A percentile compares a stretch with the other conserved stretches of the same genome.
phyloP scores from a whole-genome alignment of 495 filamentous ascomycete genomes.

The Neurospora sublineolata region DNA sequence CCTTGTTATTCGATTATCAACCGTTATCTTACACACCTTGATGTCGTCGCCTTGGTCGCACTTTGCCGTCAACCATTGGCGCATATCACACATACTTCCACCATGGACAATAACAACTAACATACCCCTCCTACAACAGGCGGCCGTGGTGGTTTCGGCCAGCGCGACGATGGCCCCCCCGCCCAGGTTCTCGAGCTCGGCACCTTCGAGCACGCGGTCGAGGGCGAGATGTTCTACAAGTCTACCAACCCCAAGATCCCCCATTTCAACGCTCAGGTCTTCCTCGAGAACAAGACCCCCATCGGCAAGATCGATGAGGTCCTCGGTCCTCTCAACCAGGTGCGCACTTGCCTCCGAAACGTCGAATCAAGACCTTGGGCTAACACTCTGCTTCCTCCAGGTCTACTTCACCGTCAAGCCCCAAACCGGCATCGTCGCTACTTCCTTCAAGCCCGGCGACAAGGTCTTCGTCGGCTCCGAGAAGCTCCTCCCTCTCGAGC shows the following conservation, averaged over 20 bases:
- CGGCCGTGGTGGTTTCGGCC: conserved; percentile 42
- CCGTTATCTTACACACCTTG: neutral
- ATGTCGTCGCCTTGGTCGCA: neutral
- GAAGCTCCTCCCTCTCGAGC: conserved; percentile 88
- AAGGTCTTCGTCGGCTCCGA: conserved; percentile 93
- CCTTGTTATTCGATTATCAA: neutral
- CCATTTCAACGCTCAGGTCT: conserved; percentile 98
- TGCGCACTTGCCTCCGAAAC: neutral
- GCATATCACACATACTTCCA: neutral
- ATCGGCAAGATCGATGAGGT: conserved; percentile 94
- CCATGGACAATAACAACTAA: neutral
- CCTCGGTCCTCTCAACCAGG: conserved; percentile 82
- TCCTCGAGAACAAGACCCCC: conserved; percentile 92
- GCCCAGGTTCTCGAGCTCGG: conserved; percentile 65
- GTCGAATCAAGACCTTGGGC: neutral
- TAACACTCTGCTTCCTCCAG: neutral
- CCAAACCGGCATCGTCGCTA: conserved; percentile 83
- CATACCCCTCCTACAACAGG: neutral
- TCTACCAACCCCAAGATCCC: conserved; percentile 90
- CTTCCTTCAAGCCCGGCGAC: conserved; percentile 88
- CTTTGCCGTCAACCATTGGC: neutral
- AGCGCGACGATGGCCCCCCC: conserved; percentile 43
- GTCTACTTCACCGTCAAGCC: conserved; percentile 98
- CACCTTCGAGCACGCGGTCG: conserved; percentile 80
- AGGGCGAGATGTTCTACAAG: conserved; percentile 94